phyloP scores from a whole-genome alignment of 176 grass and related monocot species.

The Hyparrhenia diplandra region DNA sequence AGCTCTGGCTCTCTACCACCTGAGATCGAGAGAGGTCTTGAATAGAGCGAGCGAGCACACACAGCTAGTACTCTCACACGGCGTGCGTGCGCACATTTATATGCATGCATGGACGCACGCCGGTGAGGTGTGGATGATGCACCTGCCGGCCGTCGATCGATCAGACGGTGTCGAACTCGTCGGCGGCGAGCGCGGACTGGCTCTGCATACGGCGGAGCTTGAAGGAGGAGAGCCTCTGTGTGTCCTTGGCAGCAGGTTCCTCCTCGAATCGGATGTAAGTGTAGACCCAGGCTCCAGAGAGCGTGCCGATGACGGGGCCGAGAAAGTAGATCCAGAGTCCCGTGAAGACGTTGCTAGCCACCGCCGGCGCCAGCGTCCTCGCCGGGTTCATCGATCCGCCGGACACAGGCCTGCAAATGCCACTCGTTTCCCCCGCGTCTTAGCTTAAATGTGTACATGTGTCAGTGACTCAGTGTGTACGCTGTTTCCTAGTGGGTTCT shows the following conservation, averaged over 20 bases:
- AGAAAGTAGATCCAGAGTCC: conserved; percentile 96
- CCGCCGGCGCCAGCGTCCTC: conserved; percentile 85
- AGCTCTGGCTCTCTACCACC: no score
- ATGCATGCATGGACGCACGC: background rate
- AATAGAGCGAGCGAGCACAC: background rate
- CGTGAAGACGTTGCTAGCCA: conserved; percentile 73
- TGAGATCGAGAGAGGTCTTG: no score
- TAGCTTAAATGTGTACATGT: background rate
- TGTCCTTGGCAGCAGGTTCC: conserved; percentile 1
- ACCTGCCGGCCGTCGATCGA: background rate
- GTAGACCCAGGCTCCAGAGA: conserved; percentile 82
- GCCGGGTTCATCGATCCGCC: conserved; percentile 99
- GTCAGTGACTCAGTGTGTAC: background rate
- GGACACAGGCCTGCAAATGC: conserved; percentile 85
- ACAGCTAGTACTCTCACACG: no score
- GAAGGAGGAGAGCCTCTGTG: conserved; percentile 73
- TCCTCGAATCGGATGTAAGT: conserved; percentile 71
- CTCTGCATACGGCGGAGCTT: conserved; percentile 93
- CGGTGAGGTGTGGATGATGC: no score
- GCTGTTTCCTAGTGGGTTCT: no score
- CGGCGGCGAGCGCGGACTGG: conserved; percentile 36
- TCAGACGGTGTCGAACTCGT: conserved; percentile 53
- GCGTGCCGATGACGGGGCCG: conserved; percentile 75
- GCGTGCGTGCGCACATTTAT: no score
- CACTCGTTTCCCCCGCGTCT: conserved; percentile 47